Evolutionary conservation across 345 rosid genomes (phyloP), one percentile per base, ranked within the genome.

Genomic region (Murraya koenigii): DNA sequence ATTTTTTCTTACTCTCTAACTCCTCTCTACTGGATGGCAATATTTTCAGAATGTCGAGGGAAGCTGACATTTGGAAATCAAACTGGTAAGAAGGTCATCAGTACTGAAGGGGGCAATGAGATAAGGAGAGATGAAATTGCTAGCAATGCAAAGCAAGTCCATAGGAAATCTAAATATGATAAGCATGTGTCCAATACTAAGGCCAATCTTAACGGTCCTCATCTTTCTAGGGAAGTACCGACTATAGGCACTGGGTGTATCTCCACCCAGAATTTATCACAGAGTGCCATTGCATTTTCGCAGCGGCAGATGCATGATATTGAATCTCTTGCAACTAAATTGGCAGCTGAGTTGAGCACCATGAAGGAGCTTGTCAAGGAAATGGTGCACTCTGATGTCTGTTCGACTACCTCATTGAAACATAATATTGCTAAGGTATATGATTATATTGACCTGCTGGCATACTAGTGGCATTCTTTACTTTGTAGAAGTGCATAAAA

Each of bases 231-330:
- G 77, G 56, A 69, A 56, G 26, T 58, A 17, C 74, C 79, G 7
- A 74, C 80, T 58, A 70, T 85, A 66, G 75, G 83, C 75, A 77
- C 83, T 28, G 82, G 89, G 65, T 64, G 84, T 83, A 47, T 79
- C 75, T 84, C 93, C 36, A 60, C 78, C 49, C 83, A 83, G 77
- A 87, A 82, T 54, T 91, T 86, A 82, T 81, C 97, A 72, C 85
- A 89, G 85, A 92, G 84, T 78, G 97, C 91, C 70, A 86, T 92
- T 81, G 80, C 82, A 74, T 96, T 94, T 87, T 88, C 97, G 7
- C 93, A 90, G 86, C 83, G 87, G 69, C 97, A 91, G 85, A 83
- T 94, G 92, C 88, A 68, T 61, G 98, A 89, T 80, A 80, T 88
- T 64, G 90, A 87, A 69, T 78, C 78, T 72, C 77, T 94, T 75